Conservation (phyloP, 140 eudicot species). For the Flaveria floridana region DNA sequence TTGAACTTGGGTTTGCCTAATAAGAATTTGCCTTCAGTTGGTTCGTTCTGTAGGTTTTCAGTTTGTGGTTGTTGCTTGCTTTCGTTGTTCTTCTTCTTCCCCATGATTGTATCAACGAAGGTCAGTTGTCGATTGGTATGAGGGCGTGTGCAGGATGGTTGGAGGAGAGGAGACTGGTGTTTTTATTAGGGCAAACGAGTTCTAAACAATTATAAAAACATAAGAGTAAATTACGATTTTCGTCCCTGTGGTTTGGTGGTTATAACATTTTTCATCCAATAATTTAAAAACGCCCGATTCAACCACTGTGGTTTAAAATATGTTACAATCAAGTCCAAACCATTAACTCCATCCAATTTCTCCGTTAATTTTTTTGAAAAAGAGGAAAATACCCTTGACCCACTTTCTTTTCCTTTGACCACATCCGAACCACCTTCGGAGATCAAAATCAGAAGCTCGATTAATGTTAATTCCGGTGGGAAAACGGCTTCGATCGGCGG, state of each 20-base stretch:
- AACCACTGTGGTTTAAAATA: no score
- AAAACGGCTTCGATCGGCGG: conserved; percentile 49
- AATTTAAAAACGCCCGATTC: no score
- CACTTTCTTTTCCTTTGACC: no score
- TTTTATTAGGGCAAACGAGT: conserved; percentile 39
- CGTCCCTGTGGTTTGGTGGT: no score
- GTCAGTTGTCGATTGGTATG: conserved; percentile 12
- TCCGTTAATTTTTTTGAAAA: no score
- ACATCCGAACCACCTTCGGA: conserved; percentile 22
- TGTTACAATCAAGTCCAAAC: no score
- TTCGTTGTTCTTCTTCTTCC: conserved; percentile 43
- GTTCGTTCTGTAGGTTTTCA: conserved; percentile 14
- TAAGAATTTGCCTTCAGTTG: conserved; percentile 55
- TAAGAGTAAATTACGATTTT: no score
- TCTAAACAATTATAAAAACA: neutral
- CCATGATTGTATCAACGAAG: conserved; percentile 33
- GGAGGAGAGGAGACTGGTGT: neutral
- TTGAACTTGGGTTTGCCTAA: conserved; percentile 71
- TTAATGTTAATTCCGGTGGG: conserved; percentile 34
- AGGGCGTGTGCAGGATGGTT: neutral
- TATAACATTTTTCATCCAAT: no score
- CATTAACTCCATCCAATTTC: no score
- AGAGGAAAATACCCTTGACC: no score
- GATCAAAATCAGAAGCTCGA: conserved; percentile 37
- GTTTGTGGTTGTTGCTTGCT: conserved; percentile 26